Base-by-base conservation (phyloP, 2,329 filamentous ascomycete species). In the Scedosporium apiospermum region DNA sequence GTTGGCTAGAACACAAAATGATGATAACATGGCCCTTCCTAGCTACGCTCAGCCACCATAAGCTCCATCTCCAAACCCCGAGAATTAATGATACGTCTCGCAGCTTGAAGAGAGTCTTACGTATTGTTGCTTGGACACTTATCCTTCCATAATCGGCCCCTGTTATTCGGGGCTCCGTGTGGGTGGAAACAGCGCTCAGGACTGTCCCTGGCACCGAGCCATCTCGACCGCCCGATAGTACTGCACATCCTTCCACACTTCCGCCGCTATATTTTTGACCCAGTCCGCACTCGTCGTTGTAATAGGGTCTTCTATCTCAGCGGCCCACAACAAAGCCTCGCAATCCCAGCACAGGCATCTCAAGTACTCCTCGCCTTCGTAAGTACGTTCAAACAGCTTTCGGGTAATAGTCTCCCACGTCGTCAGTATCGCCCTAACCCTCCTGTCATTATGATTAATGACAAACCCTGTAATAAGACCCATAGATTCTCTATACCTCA, bases 381-480 rank as follows among this genome's bases (percentile, higher is more conserved):
- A 77, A n/a, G 18, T 18, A 9, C 38, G 18, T 21, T 55, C 23
- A 12, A 26, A 61, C 23, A 55, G 16, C 1, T 21, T 30, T 9
- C 49, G 46, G 6, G 60, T 55, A 21, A 12, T 6, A 30, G 18
- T 23, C 14, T 41, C 23, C 21, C 23, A 26, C 6, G 21, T 7
- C 6, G 3, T 23, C 12, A 62, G 34, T 9, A 10, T 16, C 7
- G n/a, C 51, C 12, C 9, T 46, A 6, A 16, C 51, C 9, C 34
- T 27, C 16, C 65, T 75, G 60, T 78, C 76, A 58, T 78, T 73
- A 62, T 78, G 75, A 30, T 77, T 72, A 41, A 78, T 67, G 57
- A 74, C 71, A 3, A 65, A 63, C 0, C 71, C 70, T 0, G 64
- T 58, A 2, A 65, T 9, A 0, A 61, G 51, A 46, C 66, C 66